Evolutionary conservation across 2,329 filamentous ascomycete species (phyloP).

Genomic region (Davidsoniella neocaledoniae): DNA sequence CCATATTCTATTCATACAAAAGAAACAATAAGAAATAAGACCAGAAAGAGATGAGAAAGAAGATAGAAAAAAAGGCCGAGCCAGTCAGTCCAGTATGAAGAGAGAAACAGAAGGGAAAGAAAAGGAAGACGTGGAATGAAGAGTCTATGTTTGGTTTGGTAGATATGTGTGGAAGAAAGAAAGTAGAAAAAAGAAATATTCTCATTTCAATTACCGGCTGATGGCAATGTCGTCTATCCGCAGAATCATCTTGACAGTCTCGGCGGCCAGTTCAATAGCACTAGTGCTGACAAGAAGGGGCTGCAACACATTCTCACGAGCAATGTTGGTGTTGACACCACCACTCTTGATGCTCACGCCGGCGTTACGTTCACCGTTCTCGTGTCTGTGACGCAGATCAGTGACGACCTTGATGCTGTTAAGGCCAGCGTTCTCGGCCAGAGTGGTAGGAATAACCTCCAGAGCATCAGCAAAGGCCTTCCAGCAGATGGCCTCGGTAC

Average conservation of each 20-base stretch:
- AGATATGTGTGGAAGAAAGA: background rate
- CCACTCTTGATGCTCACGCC: conserved; percentile 97
- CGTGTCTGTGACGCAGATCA: conserved; percentile 83
- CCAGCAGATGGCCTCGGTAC: conserved; percentile 96
- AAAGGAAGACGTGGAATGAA: background rate
- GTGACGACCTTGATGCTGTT: conserved; percentile 99
- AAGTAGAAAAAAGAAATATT: background rate
- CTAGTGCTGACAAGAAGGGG: conserved; percentile 93
- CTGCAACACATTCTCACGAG: conserved; percentile 92
- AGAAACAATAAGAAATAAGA: background rate
- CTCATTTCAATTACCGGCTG: conserved; percentile 30
- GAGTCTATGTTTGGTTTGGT: background rate
- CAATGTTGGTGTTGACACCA: conserved; percentile 91
- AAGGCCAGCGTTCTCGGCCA: conserved; percentile 91
- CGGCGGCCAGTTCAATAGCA: conserved; percentile 87
- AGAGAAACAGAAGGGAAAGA: background rate
- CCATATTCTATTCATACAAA: background rate
- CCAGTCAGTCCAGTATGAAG: no score
- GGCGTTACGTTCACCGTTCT: conserved; percentile 86
- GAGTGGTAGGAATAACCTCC: conserved; percentile 89
- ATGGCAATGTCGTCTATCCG: conserved; percentile 51
- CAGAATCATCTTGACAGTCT: conserved; percentile 92
- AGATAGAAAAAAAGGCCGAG: no score
- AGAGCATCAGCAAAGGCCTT: conserved; percentile 96
- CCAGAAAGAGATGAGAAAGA: no score